Base-by-base conservation (phyloP, 768 basidiomycete genomes). In the Nevesoporus exiguus region DNA sequence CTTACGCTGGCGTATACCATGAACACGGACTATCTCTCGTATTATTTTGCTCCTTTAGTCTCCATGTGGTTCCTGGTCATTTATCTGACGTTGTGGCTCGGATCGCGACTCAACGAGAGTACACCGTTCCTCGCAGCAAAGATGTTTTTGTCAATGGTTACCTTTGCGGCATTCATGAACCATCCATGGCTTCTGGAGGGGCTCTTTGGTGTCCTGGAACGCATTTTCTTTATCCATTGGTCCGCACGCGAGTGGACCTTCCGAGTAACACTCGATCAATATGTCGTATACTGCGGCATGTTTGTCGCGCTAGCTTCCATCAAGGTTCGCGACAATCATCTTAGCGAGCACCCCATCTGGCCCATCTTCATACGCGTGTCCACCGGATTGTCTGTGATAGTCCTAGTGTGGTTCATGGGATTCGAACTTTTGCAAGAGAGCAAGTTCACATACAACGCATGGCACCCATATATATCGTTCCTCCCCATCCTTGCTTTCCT, bases 31-130 rank as follows among this genome's bases (percentile, higher is more conserved):
- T 97, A 94, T 71, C 82, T 93, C 58, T 90, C 83, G 45, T 94
- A 94, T 71, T 96, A 94, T 72, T 94, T 93, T 64, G 80, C 91
- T 10, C 93, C 93, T 8, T 77, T 96, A 62, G 92, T 94, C 27
- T 89, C 92, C 22, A 81, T 88, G 82, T 94, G 90, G 90, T 96
- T 87, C 72, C 70, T 92, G 54, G 80, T 94, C 75, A 82, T 95
- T 69, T 95, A 91, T 73, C 72, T 71, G 46, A 95, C 93, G 39
- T 83, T 97, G 79, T 74, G 75, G 51, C 64, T 83, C 45, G 92
- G 88, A 10, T 77, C 84, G 29, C 79, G 78, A 58, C 81, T 82
- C 77, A 97, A 97, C 77, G 84, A 84, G 50, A 81, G 78, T 29
- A 77, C 79, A 1, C 48, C 71, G 7, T 84, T 94, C 73, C 71